These are phyloP conservation scores for Diaporthe sp. DNA, from an alignment of 2,329 filamentous ascomycete genomes.

Conservation along the genomic window DNA sequence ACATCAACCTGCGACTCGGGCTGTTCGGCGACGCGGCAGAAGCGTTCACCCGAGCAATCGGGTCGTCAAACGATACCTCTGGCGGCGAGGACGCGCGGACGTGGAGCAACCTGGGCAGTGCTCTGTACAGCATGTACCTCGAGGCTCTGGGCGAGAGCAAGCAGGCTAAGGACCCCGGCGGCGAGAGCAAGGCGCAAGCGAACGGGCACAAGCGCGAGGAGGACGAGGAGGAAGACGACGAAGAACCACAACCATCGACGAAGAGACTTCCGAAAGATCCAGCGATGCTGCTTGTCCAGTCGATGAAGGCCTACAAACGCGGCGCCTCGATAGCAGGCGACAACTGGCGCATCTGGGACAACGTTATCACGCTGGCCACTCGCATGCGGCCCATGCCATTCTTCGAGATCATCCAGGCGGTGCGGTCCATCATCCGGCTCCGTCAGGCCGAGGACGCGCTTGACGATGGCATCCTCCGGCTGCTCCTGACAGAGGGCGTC, in stretches of 20 bases:
- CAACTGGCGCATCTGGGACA: conserved; percentile 96
- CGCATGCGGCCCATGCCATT: conserved; percentile 82
- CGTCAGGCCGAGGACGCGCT: conserved; percentile 83
- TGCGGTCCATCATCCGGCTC: conserved; percentile 81
- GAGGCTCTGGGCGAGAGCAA: conserved; percentile 60
- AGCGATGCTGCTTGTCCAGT: conserved; percentile 75
- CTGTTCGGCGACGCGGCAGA: conserved; percentile 84
- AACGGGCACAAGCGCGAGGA: conserved; percentile 38
- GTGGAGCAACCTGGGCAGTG: conserved; percentile 94
- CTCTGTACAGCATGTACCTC: conserved; percentile 78
- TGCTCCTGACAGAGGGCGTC: conserved; percentile 79
- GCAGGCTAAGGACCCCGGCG: conserved; percentile 41
- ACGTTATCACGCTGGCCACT: conserved; percentile 88
- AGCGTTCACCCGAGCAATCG: conserved; percentile 85
- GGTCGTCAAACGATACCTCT: conserved; percentile 66
- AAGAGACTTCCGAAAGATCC: conserved; percentile 57
- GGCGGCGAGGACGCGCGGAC: conserved; percentile 92
- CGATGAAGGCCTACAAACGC: conserved; percentile 87
- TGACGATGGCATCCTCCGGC: conserved; percentile 78
- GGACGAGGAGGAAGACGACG: conserved; percentile 47
- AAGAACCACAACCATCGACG: conserved; percentile 32
- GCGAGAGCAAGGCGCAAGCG: conserved; percentile 41
- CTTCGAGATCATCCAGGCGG: conserved; percentile 79
- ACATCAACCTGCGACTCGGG: conserved; percentile 83
- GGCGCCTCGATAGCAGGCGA: conserved; percentile 86